Conservation (phyloP, 805 yeast species). For the Saccharomycopsis lassenensis region DNA sequence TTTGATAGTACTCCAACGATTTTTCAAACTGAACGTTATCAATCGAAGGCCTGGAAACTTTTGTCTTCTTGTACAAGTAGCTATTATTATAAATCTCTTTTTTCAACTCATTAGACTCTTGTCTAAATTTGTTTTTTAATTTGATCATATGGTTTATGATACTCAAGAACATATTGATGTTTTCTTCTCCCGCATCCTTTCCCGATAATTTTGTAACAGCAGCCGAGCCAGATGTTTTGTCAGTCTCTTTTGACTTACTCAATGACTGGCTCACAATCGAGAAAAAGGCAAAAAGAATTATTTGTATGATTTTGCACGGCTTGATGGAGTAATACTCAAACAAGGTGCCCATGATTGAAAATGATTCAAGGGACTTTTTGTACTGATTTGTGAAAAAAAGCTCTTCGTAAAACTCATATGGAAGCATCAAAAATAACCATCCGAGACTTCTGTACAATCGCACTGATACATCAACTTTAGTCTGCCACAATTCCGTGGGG, state of each 20-base stretch:
- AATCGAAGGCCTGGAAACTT: not conserved
- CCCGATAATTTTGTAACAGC: no score
- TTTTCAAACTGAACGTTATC: slow-evolving; percentile 12
- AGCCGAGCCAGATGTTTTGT: no score
- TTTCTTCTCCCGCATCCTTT: not conserved
- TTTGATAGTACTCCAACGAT: slow-evolving; percentile 9
- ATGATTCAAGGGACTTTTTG: not conserved
- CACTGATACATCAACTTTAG: slow-evolving; percentile 3
- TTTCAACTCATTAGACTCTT: slow-evolving; percentile 3
- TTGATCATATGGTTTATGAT: slow-evolving; percentile 8
- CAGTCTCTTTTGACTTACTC: not conserved
- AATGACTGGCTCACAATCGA: slow-evolving; percentile 1
- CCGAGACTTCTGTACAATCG: slow-evolving; percentile 4
- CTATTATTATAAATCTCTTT: slow-evolving; percentile 7
- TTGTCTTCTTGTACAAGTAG: not conserved
- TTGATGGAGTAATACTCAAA: slow-evolving; percentile 8
- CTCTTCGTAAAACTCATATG: slow-evolving; percentile 5
- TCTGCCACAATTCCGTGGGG: not conserved
- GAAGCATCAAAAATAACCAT: slow-evolving; percentile 2
- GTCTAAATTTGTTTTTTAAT: slow-evolving; percentile 5
- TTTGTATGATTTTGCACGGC: slow-evolving; percentile 8
- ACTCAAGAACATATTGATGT: slow-evolving; percentile 3
- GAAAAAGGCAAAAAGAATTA: slow-evolving; percentile 8
- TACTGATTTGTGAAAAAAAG: slow-evolving; percentile 4
- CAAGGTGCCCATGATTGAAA: slow-evolving; percentile 3